phyloP scores from a whole-genome alignment of 148 eudicot species.

The Heliosperma pusillum region DNA sequence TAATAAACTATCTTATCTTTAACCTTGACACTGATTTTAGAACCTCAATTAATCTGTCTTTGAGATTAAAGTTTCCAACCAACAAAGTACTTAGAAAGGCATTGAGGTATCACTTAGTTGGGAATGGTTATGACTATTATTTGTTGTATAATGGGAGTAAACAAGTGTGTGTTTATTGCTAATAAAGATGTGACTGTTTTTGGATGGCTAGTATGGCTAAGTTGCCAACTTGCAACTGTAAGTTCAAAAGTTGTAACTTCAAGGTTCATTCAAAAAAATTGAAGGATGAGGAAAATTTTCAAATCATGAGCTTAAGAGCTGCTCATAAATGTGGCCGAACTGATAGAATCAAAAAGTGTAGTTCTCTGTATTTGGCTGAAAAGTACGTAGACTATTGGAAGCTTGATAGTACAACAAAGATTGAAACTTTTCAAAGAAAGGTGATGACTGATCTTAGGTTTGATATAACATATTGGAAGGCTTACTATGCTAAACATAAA shows the following conservation, averaged over 20 bases:
- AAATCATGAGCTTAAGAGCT: background rate
- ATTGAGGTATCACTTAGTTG: background rate
- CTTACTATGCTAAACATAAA: background rate
- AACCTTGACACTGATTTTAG: background rate
- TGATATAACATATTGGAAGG: background rate
- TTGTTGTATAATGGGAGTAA: background rate
- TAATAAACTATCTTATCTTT: background rate
- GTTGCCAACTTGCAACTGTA: background rate
- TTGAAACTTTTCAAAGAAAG: background rate
- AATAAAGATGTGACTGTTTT: background rate
- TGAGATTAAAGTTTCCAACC: background rate
- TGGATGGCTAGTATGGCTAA: background rate
- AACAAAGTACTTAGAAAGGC: background rate
- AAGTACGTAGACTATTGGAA: background rate
- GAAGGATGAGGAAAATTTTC: background rate
- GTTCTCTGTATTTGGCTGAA: background rate
- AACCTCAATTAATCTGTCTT: background rate
- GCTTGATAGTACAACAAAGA: background rate
- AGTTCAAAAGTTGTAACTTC: background rate
- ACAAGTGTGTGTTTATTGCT: background rate
- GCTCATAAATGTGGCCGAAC: background rate
- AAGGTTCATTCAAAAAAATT: background rate
- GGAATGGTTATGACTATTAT: slow-evolving; percentile 9
- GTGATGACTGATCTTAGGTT: background rate
- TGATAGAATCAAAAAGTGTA: background rate